Percentiles rank a stretch among this genome's conserved stretches.
These are phyloP conservation scores for Coemansia sp. DNA, from an alignment of 192 early-diverging fungal genomes.

Conservation along the genomic window DNA sequence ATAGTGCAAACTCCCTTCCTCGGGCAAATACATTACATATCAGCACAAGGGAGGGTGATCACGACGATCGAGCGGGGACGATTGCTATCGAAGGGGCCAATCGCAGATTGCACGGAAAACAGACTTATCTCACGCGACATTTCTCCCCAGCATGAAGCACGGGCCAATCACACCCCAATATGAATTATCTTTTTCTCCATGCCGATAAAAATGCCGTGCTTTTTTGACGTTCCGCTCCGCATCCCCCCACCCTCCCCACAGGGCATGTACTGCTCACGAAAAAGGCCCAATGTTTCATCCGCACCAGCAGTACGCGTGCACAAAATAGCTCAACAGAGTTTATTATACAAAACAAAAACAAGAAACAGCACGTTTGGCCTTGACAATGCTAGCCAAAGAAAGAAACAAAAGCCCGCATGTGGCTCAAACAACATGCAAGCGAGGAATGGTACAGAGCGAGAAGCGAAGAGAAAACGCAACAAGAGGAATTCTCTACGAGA, in stretches of 20 bases:
- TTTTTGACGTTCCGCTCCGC: background rate
- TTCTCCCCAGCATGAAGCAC: background rate
- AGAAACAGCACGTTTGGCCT: background rate
- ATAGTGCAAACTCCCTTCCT: too few species aligned
- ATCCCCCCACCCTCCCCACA: background rate
- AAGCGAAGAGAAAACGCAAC: background rate
- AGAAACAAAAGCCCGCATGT: background rate
- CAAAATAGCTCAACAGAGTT: constrained; percentile 5
- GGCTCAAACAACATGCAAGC: background rate
- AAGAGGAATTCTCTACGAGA: constrained; percentile 11
- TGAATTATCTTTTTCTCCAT: background rate
- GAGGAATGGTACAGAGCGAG: constrained; percentile 5
- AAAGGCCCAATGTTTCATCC: constrained; percentile 6
- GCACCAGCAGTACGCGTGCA: background rate
- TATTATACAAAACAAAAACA: constrained; percentile 7
- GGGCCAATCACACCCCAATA: constrained; percentile 1
- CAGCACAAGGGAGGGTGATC: background rate
- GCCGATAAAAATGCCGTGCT: background rate
- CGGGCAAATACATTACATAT: too few species aligned
- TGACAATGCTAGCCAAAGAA: background rate
- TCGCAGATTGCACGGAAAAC: background rate
- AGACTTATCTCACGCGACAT: background rate
- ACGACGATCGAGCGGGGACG: background rate
- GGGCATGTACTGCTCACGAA: background rate
- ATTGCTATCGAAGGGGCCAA: background rate